These are phyloP conservation scores for Pharus latifolius DNA, from an alignment of 176 grass and related monocot genomes.

Conservation along the genomic window DNA sequence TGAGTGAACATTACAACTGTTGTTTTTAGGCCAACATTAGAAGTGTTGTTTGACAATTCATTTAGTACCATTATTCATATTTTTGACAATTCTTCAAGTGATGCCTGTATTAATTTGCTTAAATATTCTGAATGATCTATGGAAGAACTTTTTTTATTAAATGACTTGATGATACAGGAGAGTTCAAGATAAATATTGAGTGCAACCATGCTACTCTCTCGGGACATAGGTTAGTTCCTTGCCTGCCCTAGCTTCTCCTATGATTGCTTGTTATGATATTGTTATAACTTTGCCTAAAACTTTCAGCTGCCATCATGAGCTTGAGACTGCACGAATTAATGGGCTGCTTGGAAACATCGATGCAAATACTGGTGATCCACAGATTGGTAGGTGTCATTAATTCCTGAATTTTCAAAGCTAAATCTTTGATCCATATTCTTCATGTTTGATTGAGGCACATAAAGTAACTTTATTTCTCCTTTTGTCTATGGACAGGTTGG, in stretches of 20 bases:
- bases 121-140: background rate
- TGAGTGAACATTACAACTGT: too few species aligned
- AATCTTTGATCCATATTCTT: background rate
- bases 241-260: background rate
- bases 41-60: background rate
- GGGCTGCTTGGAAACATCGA: slow-evolving; percentile 85
- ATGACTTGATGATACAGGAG: slow-evolving; percentile 33
- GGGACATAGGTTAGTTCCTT: slow-evolving; percentile 61
- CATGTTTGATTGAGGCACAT: background rate
- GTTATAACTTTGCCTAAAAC: background rate
- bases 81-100: background rate
- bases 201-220: slow-evolving; percentile 97
- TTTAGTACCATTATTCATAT: background rate
- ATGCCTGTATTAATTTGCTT: background rate
- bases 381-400: slow-evolving; percentile 48
- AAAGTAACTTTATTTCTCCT: background rate
- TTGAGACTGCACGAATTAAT: slow-evolving; percentile 92
- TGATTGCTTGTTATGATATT: background rate
- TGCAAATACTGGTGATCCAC: slow-evolving; percentile 90
- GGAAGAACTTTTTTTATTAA: background rate
- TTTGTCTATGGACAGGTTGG: slow-evolving; percentile 52
- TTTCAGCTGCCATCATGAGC: slow-evolving; percentile 93
- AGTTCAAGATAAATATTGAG: slow-evolving; percentile 96
- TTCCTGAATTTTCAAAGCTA: background rate
- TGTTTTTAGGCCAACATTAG: too few species aligned